These are phyloP conservation scores for Magnaporthales sp. DNA, from an alignment of 2,329 filamentous ascomycete genomes.

Conservation along the genomic window DNA sequence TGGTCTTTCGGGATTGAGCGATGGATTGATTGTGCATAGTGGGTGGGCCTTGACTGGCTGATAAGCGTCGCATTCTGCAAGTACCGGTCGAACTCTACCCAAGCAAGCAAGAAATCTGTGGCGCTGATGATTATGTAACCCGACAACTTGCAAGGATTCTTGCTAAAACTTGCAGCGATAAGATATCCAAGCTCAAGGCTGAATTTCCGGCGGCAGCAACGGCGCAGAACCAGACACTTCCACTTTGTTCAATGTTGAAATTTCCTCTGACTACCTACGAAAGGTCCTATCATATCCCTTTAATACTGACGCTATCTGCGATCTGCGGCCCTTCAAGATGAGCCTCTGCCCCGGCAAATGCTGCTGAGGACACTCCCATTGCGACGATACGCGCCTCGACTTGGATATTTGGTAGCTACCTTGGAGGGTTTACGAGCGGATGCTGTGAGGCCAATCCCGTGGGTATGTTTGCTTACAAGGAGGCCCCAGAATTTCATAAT, in stretches of 20 bases:
- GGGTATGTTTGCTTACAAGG: background rate
- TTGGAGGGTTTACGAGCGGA: background rate
- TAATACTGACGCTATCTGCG: background rate
- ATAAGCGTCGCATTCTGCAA: background rate
- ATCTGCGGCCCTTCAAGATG: background rate
- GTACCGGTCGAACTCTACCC: background rate
- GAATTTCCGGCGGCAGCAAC: background rate
- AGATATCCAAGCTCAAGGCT: background rate
- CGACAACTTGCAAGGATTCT: background rate
- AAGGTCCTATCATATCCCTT: background rate
- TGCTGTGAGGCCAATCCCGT: background rate
- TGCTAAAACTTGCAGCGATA: background rate
- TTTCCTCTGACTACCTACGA: background rate
- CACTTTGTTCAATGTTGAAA: background rate
- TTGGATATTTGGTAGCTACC: background rate
- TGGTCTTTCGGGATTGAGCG: background rate
- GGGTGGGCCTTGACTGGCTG: background rate
- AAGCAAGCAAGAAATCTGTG: too few species aligned
- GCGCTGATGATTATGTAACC: background rate
- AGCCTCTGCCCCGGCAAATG: background rate
- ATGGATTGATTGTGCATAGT: background rate
- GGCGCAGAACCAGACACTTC: background rate
- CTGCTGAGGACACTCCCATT: background rate
- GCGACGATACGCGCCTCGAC: constrained; percentile 1
- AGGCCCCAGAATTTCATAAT: background rate